Percentiles rank a stretch among this genome's conserved stretches.
These are phyloP conservation scores for Sutorius australiensis DNA, from an alignment of 768 basidiomycete species.

Conservation along the genomic window DNA sequence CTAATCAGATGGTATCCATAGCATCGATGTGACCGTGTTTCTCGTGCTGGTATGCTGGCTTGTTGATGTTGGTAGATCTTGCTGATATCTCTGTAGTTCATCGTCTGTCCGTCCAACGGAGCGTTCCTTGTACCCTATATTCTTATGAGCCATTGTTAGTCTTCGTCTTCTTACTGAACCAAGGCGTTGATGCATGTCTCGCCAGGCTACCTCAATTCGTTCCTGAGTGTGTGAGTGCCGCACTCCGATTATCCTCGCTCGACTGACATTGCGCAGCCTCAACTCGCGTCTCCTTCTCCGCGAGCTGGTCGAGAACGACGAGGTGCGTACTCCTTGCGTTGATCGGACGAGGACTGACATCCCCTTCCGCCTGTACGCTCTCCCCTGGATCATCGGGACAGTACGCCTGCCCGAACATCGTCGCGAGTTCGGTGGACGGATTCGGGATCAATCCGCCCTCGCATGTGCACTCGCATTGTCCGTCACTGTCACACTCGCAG, in stretches of 20 bases:
- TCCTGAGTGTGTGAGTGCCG: slow-evolving; percentile 33
- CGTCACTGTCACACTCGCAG: slow-evolving; percentile 6
- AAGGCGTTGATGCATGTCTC: not conserved
- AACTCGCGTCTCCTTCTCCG: slow-evolving; percentile 29
- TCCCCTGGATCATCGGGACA: not conserved
- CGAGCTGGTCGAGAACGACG: slow-evolving; percentile 25
- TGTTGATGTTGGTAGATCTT: not conserved
- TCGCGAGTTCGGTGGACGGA: slow-evolving; percentile 18
- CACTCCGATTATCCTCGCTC: too few species aligned
- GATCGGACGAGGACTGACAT: not conserved
- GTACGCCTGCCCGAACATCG: slow-evolving; percentile 27
- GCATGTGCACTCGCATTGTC: slow-evolving; percentile 5
- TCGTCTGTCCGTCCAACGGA: slow-evolving; percentile 35
- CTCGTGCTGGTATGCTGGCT: slow-evolving; percentile 20
- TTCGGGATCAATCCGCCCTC: slow-evolving; percentile 15
- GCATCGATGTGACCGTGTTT: slow-evolving; percentile 29
- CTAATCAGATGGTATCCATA: slow-evolving; percentile 6
- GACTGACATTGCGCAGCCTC: slow-evolving; percentile 11
- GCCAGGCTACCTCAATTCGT: slow-evolving; percentile 36
- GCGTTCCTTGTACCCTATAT: slow-evolving; percentile 36
- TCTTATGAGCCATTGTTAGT: slow-evolving; percentile 37
- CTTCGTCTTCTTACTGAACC: not conserved
- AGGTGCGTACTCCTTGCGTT: slow-evolving; percentile 10
- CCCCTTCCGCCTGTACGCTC: too few species aligned
- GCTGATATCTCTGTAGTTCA: slow-evolving; percentile 25